A percentile compares a stretch with the other conserved stretches of the same genome.
Evolutionary conservation across 73 alveolate species (phyloP).

Genomic region (Tetrahymena thermophila): DNA sequence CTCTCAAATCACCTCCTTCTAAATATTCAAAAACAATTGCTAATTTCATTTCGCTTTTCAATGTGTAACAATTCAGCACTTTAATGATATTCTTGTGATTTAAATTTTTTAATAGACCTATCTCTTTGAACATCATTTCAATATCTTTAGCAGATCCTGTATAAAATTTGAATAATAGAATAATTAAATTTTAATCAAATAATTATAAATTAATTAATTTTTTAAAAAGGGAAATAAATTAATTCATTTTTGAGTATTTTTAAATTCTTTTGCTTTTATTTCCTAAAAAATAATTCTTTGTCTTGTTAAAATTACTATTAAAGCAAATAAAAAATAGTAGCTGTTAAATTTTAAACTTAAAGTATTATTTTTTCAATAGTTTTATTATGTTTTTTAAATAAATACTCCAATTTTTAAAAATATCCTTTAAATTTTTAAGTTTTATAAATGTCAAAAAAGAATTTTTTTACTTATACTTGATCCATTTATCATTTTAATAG

Average conservation of each 20-base stretch:
- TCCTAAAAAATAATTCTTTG: not conserved
- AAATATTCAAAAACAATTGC: constrained; percentile 55
- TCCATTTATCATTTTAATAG: constrained; percentile 44
- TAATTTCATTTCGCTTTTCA: constrained; percentile 15
- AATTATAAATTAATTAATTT: not conserved
- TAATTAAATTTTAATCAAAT: not conserved
- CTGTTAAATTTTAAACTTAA: not conserved
- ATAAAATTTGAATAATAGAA: not conserved
- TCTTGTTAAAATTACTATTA: too few relatives aligned
- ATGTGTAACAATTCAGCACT: constrained; percentile 23
- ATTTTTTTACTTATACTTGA: not conserved
- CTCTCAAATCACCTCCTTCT: constrained; percentile 54
- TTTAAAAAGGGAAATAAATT: too few relatives aligned
- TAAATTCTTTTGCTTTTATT: too few relatives aligned
- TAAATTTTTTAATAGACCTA: constrained; percentile 25
- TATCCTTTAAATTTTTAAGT: too few relatives aligned
- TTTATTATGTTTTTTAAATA: too few relatives aligned
- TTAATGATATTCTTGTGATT: constrained; percentile 32
- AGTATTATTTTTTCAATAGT: not conserved
- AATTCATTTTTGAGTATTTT: too few relatives aligned
- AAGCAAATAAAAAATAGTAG: not conserved
- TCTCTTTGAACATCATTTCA: constrained; percentile 40
- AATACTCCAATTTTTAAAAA: too few relatives aligned
- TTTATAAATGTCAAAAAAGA: too few relatives aligned
- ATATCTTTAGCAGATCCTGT: constrained; percentile 30